Conservation (phyloP, 2,329 filamentous ascomycete genomes). For the Pseudogymnoascus verrucosus region DNA sequence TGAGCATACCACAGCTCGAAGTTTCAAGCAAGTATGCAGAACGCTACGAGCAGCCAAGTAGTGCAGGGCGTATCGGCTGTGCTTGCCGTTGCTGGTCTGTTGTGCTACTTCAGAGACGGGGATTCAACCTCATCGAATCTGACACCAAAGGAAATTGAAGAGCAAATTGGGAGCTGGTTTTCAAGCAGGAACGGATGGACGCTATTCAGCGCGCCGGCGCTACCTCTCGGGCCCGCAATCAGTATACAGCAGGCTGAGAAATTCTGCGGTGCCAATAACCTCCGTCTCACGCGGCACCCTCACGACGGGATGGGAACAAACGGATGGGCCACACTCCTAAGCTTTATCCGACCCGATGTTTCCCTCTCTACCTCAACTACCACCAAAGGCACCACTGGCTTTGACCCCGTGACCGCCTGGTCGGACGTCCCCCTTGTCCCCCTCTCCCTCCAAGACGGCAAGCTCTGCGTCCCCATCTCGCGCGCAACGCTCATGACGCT, state of each 20-base stretch:
- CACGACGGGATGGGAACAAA: conserved; percentile 3
- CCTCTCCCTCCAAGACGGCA: not conserved
- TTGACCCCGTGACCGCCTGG: not conserved
- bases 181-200: not conserved
- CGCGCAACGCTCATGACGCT: conserved; percentile 13
- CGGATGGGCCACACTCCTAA: conserved; percentile 8
- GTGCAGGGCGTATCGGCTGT: not conserved
- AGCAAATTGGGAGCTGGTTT: not conserved
- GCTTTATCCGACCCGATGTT: not conserved
- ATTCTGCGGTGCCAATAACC: conserved; percentile 11
- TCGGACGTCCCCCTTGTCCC: not conserved
- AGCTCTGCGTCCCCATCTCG: conserved; percentile 10
- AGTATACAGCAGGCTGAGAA: conserved; percentile 9
- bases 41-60: not conserved
- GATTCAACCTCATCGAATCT: not conserved
- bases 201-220: not conserved
- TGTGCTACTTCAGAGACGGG: not conserved
- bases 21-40: not conserved
- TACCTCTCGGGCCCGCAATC: conserved; percentile 5
- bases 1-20: not conserved
- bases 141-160: not conserved
- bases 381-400: not conserved
- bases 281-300: conserved; percentile 9
- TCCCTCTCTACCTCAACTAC: too few species aligned
- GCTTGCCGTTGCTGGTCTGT: not conserved